phyloP scores from a whole-genome alignment of 768 basidiomycete genomes.

The Phylloporus sp. region DNA sequence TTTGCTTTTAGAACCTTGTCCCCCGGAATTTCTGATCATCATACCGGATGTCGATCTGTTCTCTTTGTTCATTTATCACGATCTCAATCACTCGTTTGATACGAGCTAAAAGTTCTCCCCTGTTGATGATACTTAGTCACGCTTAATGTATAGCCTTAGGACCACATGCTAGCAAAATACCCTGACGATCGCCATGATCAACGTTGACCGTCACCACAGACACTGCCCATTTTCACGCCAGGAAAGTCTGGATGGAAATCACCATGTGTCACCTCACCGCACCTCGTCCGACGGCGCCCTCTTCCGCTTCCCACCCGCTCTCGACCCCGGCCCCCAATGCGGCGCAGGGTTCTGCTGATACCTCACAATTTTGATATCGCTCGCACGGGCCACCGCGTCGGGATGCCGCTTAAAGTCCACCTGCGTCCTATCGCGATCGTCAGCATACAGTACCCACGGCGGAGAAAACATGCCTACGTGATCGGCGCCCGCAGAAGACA shows the following conservation, averaged over 20 bases:
- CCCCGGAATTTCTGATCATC: not conserved
- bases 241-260: too few relatives aligned
- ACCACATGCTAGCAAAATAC: not conserved
- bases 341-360: conserved; percentile 90
- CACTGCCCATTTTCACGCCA: too few relatives aligned
- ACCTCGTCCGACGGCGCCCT: conserved; percentile 24
- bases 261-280: not conserved
- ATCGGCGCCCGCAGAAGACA: conserved; percentile 65
- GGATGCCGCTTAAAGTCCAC: conserved; percentile 82
- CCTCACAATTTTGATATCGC: conserved; percentile 73
- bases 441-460: not conserved
- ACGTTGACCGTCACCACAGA: too few relatives aligned
- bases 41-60: not conserved
- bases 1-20: not conserved
- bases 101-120: not conserved
- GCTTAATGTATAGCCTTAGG: not conserved
- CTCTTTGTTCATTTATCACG: not conserved
- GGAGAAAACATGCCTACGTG: conserved; percentile 37
- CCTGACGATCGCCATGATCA: too few relatives aligned
- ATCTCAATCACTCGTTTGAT: not conserved
- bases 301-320: conserved; percentile 43
- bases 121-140: not conserved
- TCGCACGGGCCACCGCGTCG: conserved; percentile 52
- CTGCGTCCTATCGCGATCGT: conserved; percentile 36
- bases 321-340: conserved; percentile 88